Percentiles rank a stretch among this genome's conserved stretches.
phyloP scores from a whole-genome alignment of 441 rosid species.

The Breynia disticha region DNA sequence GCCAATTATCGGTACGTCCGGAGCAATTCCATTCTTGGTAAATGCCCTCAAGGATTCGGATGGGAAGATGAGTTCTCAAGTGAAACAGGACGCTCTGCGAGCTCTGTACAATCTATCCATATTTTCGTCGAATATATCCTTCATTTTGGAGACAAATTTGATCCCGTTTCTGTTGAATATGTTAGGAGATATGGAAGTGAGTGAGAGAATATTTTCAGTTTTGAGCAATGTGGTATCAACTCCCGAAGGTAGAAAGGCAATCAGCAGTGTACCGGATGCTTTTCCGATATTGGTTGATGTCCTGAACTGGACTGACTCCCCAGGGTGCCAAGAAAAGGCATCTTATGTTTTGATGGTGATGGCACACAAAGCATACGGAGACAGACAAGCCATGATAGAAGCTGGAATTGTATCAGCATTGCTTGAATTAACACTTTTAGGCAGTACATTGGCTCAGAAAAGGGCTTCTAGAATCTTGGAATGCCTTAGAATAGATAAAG shows the following conservation, averaged over 20 bases:
- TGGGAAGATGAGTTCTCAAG: conserved; percentile 39
- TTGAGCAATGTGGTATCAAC: conserved; percentile 71
- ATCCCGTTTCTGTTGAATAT: conserved; percentile 45
- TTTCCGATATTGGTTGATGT: conserved; percentile 74
- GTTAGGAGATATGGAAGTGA: conserved; percentile 84
- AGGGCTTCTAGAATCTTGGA: conserved; percentile 92
- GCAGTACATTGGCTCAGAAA: conserved; percentile 87
- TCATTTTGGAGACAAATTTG: conserved; percentile 52
- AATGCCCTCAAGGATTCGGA: conserved; percentile 38
- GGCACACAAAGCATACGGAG: conserved; percentile 85
- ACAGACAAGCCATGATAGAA: conserved; percentile 83
- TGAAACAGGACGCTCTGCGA: conserved; percentile 75
- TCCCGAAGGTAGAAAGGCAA: conserved; percentile 75
- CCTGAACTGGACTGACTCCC: conserved; percentile 85
- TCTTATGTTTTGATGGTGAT: conserved; percentile 77
- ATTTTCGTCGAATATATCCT: conserved; percentile 43
- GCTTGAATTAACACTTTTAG: conserved; percentile 84
- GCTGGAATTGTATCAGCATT: conserved; percentile 75
- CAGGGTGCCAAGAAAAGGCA: conserved; percentile 90
- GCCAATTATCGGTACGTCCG: conserved; percentile 85
- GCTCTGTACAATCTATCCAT: conserved; percentile 87
- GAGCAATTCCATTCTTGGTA: conserved; percentile 78
- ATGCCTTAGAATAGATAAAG: conserved; percentile 71
- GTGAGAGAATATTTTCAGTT: conserved; percentile 70
- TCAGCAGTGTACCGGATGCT: conserved; percentile 47